phyloP scores from a whole-genome alignment of 371 early-diverging fungal genomes.

The Saksenaea oblongispora region DNA sequence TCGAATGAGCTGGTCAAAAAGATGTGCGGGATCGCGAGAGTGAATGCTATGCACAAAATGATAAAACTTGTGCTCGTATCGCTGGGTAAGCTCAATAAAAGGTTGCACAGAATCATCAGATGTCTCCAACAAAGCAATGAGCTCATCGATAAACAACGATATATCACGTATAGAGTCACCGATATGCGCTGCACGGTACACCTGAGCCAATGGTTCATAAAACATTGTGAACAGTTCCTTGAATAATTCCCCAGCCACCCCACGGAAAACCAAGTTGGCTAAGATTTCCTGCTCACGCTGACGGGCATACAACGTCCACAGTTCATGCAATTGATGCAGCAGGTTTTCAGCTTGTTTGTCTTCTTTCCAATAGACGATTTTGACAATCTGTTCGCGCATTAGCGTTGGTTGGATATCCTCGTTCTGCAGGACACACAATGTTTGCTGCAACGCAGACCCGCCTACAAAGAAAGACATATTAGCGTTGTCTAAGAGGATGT shows the following conservation, averaged over 20 bases:
- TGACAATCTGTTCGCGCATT: constrained; percentile 39
- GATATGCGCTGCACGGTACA: constrained; percentile 63
- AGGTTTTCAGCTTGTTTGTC: constrained; percentile 20
- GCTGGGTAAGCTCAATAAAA: constrained; percentile 45
- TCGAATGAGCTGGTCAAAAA: constrained; percentile 33
- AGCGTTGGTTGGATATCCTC: constrained; percentile 39
- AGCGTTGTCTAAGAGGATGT: not conserved
- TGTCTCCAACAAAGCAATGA: constrained; percentile 51
- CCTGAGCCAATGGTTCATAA: constrained; percentile 59
- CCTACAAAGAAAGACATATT: not conserved
- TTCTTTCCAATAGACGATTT: constrained; percentile 15
- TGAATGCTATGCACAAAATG: constrained; percentile 59
- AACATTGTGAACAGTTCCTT: constrained; percentile 62
- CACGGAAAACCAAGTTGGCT: constrained; percentile 55
- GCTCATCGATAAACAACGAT: constrained; percentile 55
- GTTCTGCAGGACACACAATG: constrained; percentile 38
- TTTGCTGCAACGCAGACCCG: constrained; percentile 15
- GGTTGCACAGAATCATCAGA: constrained; percentile 38
- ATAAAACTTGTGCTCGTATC: constrained; percentile 57
- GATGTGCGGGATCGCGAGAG: constrained; percentile 36
- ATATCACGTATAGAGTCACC: constrained; percentile 55
- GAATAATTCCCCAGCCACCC: constrained; percentile 57
- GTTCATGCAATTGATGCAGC: constrained; percentile 36
- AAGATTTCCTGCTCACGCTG: constrained; percentile 55
- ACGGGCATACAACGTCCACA: constrained; percentile 48